Evolutionary conservation across 176 grass and related monocot species (phyloP), one percentile per base, ranked within the genome.

Genomic region (Avena eriantha): DNA sequence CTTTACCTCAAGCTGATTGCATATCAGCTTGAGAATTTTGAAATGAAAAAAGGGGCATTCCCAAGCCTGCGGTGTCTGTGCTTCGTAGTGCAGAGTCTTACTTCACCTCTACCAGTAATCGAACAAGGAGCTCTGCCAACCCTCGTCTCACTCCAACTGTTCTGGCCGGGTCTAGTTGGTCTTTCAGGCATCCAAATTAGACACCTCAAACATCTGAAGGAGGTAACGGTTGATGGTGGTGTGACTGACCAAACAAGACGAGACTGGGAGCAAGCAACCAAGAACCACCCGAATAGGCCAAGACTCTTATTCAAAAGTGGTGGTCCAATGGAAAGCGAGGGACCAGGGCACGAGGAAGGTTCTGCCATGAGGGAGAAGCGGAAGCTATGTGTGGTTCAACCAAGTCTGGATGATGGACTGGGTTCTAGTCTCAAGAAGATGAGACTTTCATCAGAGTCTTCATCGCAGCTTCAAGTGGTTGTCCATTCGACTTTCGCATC

Each of bases 211-310:
- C 36, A 59, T 82, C 88, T 90, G 39, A 90, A 82, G 70, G 83
- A 86, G 36, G 24, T 90, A 10, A 82, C 21, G 1, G 17, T 89
- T 81, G 69, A 85, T 9, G 2, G 1, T 54, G 35, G 50, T 5
- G 77, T 23, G 19, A 2, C 13, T 29, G 77, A 22, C 5, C 18
- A 85, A 85, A 84, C 66, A 74, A 75, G 23, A 66, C 4, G 47
- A 76, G 34, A 80, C 2, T 89, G 88, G 82, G 88, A 68, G 15
- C 13, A 15, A 5, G 77, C 88, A 68, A 61, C 77, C 7, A 81
- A 69, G 60, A 68, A 76, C 18, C 87, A 89, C 58, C 82, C 87
- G 0, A 89, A 89, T 22, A 85, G 82, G 77, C 82, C 87, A 8
- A 74, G 58, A 36, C 56, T 89, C 61, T 3, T 26, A 48, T 48